Percentiles rank a stretch among this genome's conserved stretches.
phyloP scores from a whole-genome alignment of 2,329 filamentous ascomycete species.

The Calonectria ilicicola region DNA sequence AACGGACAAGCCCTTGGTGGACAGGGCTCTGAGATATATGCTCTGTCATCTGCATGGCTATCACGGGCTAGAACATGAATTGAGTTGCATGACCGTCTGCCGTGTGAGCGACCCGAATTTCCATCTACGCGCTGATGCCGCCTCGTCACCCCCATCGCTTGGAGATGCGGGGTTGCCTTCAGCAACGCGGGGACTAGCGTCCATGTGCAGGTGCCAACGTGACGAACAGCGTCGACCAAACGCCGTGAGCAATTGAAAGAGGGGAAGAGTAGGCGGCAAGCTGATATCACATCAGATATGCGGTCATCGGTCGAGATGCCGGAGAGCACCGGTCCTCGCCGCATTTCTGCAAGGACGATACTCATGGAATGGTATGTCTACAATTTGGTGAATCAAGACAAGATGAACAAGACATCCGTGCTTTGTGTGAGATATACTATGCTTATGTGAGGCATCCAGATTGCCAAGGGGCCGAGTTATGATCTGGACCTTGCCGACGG shows the following conservation, averaged over 20 bases:
- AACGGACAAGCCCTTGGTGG: not conserved
- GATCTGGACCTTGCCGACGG: not conserved
- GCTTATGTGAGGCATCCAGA: not conserved
- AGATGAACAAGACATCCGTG: slow-evolving; percentile 5
- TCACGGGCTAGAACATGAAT: slow-evolving; percentile 24
- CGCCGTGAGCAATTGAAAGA: slow-evolving; percentile 1
- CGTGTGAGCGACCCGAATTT: slow-evolving; percentile 27
- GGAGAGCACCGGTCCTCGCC: slow-evolving; percentile 31
- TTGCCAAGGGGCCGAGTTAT: slow-evolving; percentile 17
- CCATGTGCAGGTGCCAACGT: slow-evolving; percentile 37
- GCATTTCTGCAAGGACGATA: slow-evolving; percentile 2
- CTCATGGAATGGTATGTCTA: not conserved
- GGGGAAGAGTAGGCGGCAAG: not conserved
- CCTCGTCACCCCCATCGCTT: slow-evolving; percentile 27
- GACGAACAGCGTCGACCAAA: slow-evolving; percentile 30
- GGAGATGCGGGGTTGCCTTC: slow-evolving; percentile 43
- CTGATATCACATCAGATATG: slow-evolving; percentile 35
- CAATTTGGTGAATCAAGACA: not conserved
- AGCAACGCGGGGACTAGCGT: slow-evolving; percentile 45
- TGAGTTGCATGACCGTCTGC: not conserved
- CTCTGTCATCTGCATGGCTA: slow-evolving; percentile 28
- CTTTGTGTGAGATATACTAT: not conserved
- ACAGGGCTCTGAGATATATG: slow-evolving; percentile 14
- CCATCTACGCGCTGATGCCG: slow-evolving; percentile 45
- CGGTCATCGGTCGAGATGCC: slow-evolving; percentile 22